phyloP scores from a whole-genome alignment of 805 yeast species.

The Kazachstania kunashirensis region DNA sequence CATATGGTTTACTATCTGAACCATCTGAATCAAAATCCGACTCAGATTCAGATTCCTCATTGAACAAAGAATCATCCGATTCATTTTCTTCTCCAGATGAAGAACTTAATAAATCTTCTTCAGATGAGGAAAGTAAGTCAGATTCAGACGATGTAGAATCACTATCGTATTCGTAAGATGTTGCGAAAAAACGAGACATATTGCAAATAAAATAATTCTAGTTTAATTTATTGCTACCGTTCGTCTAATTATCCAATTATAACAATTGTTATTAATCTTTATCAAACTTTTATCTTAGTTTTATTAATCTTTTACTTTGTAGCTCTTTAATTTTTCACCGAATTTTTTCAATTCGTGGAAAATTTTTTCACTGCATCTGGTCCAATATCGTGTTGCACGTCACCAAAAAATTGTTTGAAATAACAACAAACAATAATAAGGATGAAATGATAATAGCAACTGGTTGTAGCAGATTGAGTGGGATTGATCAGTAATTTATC shows the following conservation, averaged over 20 bases:
- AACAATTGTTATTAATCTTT: neutral
- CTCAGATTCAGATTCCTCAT: conserved; percentile 28
- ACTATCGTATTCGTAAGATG: conserved; percentile 37
- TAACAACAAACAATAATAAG: too few species aligned
- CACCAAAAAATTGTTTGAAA: too few species aligned
- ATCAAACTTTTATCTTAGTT: neutral
- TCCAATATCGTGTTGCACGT: too few species aligned
- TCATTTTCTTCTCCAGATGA: conserved; percentile 23
- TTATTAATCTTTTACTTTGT: neutral
- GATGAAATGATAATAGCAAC: too few species aligned
- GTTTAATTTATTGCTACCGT: neutral
- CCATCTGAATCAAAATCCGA: conserved; percentile 31
- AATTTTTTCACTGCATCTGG: too few species aligned
- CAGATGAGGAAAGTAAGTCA: conserved; percentile 35
- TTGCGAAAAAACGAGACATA: conserved; percentile 89
- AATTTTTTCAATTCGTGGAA: neutral
- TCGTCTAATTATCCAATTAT: neutral
- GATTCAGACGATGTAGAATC: conserved; percentile 38
- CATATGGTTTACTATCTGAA: conserved; percentile 34
- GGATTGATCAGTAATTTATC: too few species aligned
- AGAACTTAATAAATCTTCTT: conserved; percentile 30
- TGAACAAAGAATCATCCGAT: conserved; percentile 30
- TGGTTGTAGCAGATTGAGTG: too few species aligned
- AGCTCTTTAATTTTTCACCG: neutral
- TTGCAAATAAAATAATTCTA: neutral